Conservation (phyloP, 1,284 basidiomycete genomes). For the Austroboletus niveus region DNA sequence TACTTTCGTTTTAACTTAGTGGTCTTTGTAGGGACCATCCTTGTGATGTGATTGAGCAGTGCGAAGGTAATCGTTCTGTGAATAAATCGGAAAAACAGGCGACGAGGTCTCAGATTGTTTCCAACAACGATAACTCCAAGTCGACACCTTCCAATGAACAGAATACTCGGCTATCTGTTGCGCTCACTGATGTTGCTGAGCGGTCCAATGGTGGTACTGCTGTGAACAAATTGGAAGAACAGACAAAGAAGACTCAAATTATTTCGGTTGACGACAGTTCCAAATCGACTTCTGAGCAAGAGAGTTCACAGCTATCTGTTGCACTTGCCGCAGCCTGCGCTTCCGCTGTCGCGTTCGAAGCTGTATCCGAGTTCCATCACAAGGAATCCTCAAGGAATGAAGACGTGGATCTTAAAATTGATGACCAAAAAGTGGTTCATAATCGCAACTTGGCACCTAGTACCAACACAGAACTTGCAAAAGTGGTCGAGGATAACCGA, state of each 20-base stretch:
- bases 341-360: constrained; percentile 12
- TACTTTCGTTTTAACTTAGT: constrained; percentile 1
- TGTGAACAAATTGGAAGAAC: neutral
- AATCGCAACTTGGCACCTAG: neutral
- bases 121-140: too few relatives aligned
- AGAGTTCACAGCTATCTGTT: constrained; percentile 7
- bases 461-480: neutral
- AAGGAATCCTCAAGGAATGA: constrained; percentile 2
- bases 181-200: neutral
- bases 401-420: neutral
- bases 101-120: too few relatives aligned
- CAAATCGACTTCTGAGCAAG: constrained; percentile 3
- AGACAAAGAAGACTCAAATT: neutral
- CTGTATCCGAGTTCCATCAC: constrained; percentile 2
- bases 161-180: too few relatives aligned
- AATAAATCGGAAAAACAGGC: too few relatives aligned
- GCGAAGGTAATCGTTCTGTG: too few relatives aligned
- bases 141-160: too few relatives aligned
- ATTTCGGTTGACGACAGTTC: neutral
- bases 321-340: constrained; percentile 13
- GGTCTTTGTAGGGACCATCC: neutral
- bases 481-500: neutral
- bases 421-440: neutral
- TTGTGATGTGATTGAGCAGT: neutral
- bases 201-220: neutral